Evolutionary conservation across 1,284 basidiomycete species (phyloP), one percentile per base, ranked within the genome.

Genomic region (Malassezia vespertilionis): DNA sequence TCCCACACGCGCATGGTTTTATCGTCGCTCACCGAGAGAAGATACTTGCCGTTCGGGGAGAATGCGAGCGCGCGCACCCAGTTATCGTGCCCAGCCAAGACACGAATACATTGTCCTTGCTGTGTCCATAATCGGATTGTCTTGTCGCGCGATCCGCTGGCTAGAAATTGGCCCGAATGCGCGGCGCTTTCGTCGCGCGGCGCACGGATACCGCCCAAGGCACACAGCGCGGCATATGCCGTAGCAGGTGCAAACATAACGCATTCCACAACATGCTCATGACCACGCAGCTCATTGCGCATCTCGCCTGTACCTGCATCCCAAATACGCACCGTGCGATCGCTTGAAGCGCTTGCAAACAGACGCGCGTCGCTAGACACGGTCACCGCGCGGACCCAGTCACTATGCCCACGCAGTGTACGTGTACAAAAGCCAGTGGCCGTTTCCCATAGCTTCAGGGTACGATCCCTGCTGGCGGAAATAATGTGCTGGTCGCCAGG

Each of bases 1-100:
- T 91, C 87, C 87, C 87, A 91, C 12, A 88, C 77, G 8, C 84
- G 80, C 61, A 90, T 80, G 8, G 85, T 86, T 73, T 88, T 86
- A 75, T 91, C 87, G 71, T 91, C 87, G 5, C 84, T 84, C 2
- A 83, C 85, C 2, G 85, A 87, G 12, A 91, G 76, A 4, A 91
- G 78, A 65, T 80, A 82, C 71, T 88, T 88, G 31, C 87, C 87
- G 45, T 61, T 63, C 3, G 64, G 65, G 24, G 61, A 57, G 22
- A 65, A 67, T 0, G 53, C 56, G 7, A 69, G 38, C 0, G 56
- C 63, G 10, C 66, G 42, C 1, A 67, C 47, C 66, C 66, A 69
- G 26, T 66, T 66, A 38, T 69, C 66, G 46, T 67, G 65, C 0
- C 63, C 65, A 11, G 36, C 18, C 17, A 85, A 72, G 7, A 76